Conservation (phyloP, 176 grass and related monocot species). For the Bolboschoenus planiculmis region DNA sequence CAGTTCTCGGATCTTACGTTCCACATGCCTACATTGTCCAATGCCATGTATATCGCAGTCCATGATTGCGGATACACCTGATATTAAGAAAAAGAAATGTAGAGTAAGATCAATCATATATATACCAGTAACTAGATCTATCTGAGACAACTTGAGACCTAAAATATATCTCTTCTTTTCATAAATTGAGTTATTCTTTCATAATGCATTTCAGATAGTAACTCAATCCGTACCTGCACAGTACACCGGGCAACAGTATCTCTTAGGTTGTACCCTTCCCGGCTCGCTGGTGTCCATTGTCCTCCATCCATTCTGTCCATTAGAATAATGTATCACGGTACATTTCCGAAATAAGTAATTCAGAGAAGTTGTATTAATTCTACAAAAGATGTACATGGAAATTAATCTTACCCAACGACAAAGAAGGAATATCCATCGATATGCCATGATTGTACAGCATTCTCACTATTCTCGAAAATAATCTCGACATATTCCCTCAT, state of each 20-base stretch:
- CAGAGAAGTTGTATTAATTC: neutral
- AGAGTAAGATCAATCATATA: neutral
- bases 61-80: slow-evolving; percentile 88
- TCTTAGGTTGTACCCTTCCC: slow-evolving; percentile 67
- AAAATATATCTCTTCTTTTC: neutral
- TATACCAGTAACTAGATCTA: neutral
- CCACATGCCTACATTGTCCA: slow-evolving; percentile 98
- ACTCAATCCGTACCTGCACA: slow-evolving; percentile 47
- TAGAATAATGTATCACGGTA: neutral
- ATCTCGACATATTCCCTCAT: slow-evolving; percentile 84
- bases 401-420: slow-evolving; percentile 65
- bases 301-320: slow-evolving; percentile 78
- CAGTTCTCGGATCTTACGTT: slow-evolving; percentile 90
- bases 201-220: neutral
- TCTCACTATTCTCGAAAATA: slow-evolving; percentile 70
- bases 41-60: slow-evolving; percentile 85
- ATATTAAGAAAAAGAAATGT: neutral
- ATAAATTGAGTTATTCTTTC: neutral
- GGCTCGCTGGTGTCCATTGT: slow-evolving; percentile 61
- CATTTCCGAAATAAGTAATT: slow-evolving; percentile 13
- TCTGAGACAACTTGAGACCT: neutral
- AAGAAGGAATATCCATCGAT: slow-evolving; percentile 90
- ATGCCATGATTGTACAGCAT: slow-evolving; percentile 77
- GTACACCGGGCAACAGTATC: slow-evolving; percentile 76
- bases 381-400: neutral